phyloP scores from a whole-genome alignment of 306 rosid genomes.

The Fragaria nilgerrensis region DNA sequence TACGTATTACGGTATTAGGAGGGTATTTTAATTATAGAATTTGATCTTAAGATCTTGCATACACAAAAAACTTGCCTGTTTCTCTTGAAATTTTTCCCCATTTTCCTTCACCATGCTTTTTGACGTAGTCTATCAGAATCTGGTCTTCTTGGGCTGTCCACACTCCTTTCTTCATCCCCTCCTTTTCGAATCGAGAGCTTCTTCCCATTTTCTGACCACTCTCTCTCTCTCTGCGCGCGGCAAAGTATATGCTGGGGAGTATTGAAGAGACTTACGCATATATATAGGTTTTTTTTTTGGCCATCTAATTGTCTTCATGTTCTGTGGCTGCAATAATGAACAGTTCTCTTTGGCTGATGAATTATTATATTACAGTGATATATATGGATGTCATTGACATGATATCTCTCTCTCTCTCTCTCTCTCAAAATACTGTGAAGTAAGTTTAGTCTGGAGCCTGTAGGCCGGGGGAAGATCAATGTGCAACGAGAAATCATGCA shows the following conservation, averaged over 20 bases:
- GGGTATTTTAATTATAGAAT: not conserved
- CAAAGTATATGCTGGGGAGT: not conserved
- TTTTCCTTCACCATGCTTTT: slow-evolving; percentile 42
- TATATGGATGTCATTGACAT: too few species aligned
- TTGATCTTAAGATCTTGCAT: not conserved
- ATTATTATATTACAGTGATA: not conserved
- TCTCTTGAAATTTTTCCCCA: slow-evolving; percentile 42
- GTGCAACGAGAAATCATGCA: too few species aligned
- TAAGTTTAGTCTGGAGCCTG: too few species aligned
- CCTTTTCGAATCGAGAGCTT: slow-evolving; percentile 10
- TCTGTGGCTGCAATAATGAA: not conserved
- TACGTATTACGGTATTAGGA: too few species aligned
- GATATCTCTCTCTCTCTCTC: not conserved
- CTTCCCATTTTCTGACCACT: slow-evolving; percentile 16
- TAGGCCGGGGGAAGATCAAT: too few species aligned
- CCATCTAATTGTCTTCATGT: not conserved
- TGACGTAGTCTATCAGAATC: slow-evolving; percentile 29
- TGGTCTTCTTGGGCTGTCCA: slow-evolving; percentile 45
- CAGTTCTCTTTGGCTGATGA: not conserved
- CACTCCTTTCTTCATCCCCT: slow-evolving; percentile 32
- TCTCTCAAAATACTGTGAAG: too few species aligned
- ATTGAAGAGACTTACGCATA: not conserved
- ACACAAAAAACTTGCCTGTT: slow-evolving; percentile 27
- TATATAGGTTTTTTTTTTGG: not conserved
- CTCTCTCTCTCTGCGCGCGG: not conserved